Base-by-base conservation (phyloP, 1,284 basidiomycete species). In the Heterobasidion parviporum region DNA sequence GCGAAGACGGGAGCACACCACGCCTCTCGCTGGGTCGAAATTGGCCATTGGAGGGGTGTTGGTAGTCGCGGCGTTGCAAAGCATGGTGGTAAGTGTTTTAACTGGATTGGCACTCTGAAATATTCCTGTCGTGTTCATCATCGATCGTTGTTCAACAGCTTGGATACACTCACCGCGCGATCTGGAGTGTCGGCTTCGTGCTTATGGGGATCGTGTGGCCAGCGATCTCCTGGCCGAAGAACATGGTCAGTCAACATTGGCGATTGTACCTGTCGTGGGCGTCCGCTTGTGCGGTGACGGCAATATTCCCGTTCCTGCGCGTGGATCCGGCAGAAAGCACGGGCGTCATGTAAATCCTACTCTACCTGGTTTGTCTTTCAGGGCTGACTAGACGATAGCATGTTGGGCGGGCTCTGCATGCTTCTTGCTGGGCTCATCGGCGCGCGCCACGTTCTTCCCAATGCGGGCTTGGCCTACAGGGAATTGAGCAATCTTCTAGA, bases 311-410 rank as follows among this genome's bases (percentile, higher is more conserved):
- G 0, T 64, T 90, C 32, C 72, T 90, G 33, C 73, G 80, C 15
- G 85, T 92, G 2, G 84, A 94, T 60, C 91, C 92, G 65, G 72
- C 76, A 15, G 92, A 94, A 68, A 85, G 74, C 60, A 56, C 87
- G 41, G 35, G 64, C 0, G 64, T 74, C 8, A 83, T 92, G 89
- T 89, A 60, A 63, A 82, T 72, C 10, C 33, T 34, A 54, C 15
- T 14, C 16, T 32, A 34, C 44, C 2, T 48, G n/a, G 12, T 35
- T 5, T 26, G 26, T 26, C 4, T 26, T 26, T 26, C 26, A 26
- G 35, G 18, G 12, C 15, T 34, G n/a, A 49, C 47, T 15, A 49
- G n/a, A 26, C 12, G 14, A 49, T 56, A 71, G 70, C 41, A 34
- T 68, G 34, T 33, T 57, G 0, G 71, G 71, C 2, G 72, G 70